These are phyloP conservation scores for Citrus sinensis DNA, from an alignment of 345 rosid genomes.

Conservation along the genomic window DNA sequence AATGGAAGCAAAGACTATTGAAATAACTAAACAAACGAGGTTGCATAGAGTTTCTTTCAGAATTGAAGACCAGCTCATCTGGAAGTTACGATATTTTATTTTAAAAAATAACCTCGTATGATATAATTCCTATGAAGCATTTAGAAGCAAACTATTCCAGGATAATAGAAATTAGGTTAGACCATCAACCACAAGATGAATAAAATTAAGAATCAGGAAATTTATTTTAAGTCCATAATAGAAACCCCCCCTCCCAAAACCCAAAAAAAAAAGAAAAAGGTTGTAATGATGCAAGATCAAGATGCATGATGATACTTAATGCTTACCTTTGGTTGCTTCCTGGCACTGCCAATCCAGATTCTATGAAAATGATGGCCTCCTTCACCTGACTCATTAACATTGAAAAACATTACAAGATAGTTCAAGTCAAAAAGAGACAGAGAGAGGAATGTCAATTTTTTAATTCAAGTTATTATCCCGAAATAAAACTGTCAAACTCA, in stretches of 20 bases:
- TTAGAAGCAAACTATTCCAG: background rate
- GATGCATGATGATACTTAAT: background rate
- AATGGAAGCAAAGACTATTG: background rate
- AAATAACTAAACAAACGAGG: background rate
- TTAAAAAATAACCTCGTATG: background rate
- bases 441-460: background rate
- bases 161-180: background rate
- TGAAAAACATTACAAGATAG: slow-evolving; percentile 10
- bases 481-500: slow-evolving; percentile 36
- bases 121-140: background rate
- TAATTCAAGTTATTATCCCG: background rate
- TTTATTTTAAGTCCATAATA: background rate
- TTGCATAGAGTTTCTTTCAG: background rate
- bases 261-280: background rate
- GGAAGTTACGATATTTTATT: background rate
- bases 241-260: background rate
- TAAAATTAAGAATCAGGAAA: background rate
- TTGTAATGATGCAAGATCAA: background rate
- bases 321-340: slow-evolving; percentile 63
- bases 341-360: slow-evolving; percentile 33
- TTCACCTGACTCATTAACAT: slow-evolving; percentile 46
- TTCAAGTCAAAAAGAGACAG: background rate
- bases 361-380: slow-evolving; percentile 51
- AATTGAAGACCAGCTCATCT: background rate
- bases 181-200: background rate